A percentile compares a stretch with the other conserved stretches of the same genome.
Conservation (phyloP, 257 asterid genomes). For the Schizonepeta tenuifolia region DNA sequence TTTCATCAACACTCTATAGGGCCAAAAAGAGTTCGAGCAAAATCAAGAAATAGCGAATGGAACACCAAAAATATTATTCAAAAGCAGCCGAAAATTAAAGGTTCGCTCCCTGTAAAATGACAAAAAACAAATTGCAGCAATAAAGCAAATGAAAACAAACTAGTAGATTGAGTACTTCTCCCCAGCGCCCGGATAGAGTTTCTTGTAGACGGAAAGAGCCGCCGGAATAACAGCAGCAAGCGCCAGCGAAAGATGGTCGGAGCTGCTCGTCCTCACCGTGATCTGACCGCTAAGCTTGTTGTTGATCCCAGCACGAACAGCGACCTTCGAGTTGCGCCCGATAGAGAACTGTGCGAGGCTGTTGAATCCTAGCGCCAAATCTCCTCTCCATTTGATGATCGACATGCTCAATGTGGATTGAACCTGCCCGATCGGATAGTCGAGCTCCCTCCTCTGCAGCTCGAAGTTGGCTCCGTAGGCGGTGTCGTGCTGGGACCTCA, state of each 20-base stretch:
- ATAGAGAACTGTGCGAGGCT: slow-evolving; percentile 65
- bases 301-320: slow-evolving; percentile 89
- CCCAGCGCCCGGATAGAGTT: slow-evolving; percentile 57
- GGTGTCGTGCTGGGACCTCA: slow-evolving; percentile 65
- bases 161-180: slow-evolving; percentile 76
- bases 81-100: slow-evolving; percentile 34
- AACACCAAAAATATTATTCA: slow-evolving; percentile 37
- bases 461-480: slow-evolving; percentile 96
- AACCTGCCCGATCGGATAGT: slow-evolving; percentile 88
- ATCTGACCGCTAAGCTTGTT: slow-evolving; percentile 96
- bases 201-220: slow-evolving; percentile 71
- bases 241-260: slow-evolving; percentile 90
- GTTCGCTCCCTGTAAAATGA: slow-evolving; percentile 21
- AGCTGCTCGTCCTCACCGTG: slow-evolving; percentile 88
- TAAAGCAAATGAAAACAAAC: slow-evolving; percentile 29
- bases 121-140: slow-evolving; percentile 37
- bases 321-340: slow-evolving; percentile 84
- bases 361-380: slow-evolving; percentile 82
- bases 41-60: slow-evolving; percentile 25
- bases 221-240: slow-evolving; percentile 77
- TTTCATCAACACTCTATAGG: slow-evolving; percentile 28
- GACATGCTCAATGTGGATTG: slow-evolving; percentile 84
- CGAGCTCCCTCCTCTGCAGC: slow-evolving; percentile 78
- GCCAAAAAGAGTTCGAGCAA: slow-evolving; percentile 30
- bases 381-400: slow-evolving; percentile 89